Percentiles rank a stretch among this genome's conserved stretches.
These are phyloP conservation scores for Eustoma russellianum DNA, from an alignment of 257 asterid genomes.

Conservation along the genomic window DNA sequence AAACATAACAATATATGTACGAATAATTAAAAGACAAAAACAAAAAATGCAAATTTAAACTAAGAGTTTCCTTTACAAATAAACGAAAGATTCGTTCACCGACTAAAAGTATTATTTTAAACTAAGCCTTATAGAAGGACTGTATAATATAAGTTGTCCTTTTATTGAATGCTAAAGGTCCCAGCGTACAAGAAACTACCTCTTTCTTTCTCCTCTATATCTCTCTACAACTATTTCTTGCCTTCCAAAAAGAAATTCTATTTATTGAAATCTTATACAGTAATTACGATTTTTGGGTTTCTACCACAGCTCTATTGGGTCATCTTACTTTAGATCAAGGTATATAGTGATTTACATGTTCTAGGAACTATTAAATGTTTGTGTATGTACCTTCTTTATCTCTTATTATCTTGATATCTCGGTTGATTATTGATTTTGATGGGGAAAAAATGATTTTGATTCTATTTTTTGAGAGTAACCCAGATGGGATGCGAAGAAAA, in stretches of 20 bases:
- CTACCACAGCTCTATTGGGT: conserved; percentile 1
- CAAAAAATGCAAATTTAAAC: too few relatives aligned
- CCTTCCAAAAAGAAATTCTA: too few relatives aligned
- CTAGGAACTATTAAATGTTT: neutral
- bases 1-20: too few relatives aligned
- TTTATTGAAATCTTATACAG: conserved; percentile 1
- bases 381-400: neutral
- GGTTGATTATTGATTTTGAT: conserved; percentile 8
- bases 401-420: neutral
- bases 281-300: neutral
- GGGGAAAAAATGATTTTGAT: conserved; percentile 10
- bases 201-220: conserved; percentile 5
- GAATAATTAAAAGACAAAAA: too few relatives aligned
- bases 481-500: conserved; percentile 5
- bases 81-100: too few relatives aligned
- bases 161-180: too few relatives aligned
- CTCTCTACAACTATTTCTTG: conserved; percentile 2
- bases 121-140: too few relatives aligned
- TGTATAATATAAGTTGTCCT: too few relatives aligned
- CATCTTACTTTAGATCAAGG: conserved; percentile 6
- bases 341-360: conserved; percentile 4
- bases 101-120: too few relatives aligned
- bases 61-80: too few relatives aligned
- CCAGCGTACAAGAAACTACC: conserved; percentile 14
- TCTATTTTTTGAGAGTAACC: conserved; percentile 8